Evolutionary conservation across 1,139 yeast species (phyloP).

Genomic region (Saccharomyces hybrid): DNA sequence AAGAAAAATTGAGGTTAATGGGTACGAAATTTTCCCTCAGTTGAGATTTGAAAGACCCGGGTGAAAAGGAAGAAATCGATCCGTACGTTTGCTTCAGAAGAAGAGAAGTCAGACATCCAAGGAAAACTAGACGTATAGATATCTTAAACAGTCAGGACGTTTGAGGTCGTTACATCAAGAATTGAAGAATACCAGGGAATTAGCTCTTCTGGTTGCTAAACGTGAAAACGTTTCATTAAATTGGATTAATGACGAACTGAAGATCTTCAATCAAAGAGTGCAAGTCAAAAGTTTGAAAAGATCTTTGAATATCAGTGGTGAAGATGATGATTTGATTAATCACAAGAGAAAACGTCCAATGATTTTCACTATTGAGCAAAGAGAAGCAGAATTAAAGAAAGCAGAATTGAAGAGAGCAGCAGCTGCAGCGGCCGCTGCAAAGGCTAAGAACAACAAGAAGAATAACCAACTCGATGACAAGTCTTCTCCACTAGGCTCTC

Average conservation of each 20-base stretch:
- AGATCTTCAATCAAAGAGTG: constrained; percentile 43
- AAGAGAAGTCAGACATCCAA: constrained; percentile 89
- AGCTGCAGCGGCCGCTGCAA: constrained; percentile 11
- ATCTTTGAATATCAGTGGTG: constrained; percentile 66
- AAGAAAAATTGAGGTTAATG: constrained; percentile 64
- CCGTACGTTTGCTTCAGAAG: constrained; percentile 95
- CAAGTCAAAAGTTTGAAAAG: constrained; percentile 69
- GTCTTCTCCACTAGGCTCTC: not conserved
- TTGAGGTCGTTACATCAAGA: constrained; percentile 69
- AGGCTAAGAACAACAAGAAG: constrained; percentile 15
- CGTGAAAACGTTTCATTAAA: constrained; percentile 44
- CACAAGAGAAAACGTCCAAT: constrained; percentile 60
- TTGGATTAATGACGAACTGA: constrained; percentile 17
- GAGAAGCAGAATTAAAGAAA: constrained; percentile 9
- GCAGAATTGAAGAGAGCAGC: constrained; percentile 15
- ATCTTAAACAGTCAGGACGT: constrained; percentile 79
- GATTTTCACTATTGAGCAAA: constrained; percentile 29
- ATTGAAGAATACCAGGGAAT: constrained; percentile 64
- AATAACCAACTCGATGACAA: constrained; percentile 6
- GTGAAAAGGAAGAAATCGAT: constrained; percentile 85
- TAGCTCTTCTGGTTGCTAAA: constrained; percentile 62
- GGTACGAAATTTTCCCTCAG: constrained; percentile 64
- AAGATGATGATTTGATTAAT: constrained; percentile 74
- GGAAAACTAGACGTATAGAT: constrained; percentile 94
- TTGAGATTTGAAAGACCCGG: constrained; percentile 82